Conservation (phyloP, 305 asterid genomes). For the Fraxinus latifolia region DNA sequence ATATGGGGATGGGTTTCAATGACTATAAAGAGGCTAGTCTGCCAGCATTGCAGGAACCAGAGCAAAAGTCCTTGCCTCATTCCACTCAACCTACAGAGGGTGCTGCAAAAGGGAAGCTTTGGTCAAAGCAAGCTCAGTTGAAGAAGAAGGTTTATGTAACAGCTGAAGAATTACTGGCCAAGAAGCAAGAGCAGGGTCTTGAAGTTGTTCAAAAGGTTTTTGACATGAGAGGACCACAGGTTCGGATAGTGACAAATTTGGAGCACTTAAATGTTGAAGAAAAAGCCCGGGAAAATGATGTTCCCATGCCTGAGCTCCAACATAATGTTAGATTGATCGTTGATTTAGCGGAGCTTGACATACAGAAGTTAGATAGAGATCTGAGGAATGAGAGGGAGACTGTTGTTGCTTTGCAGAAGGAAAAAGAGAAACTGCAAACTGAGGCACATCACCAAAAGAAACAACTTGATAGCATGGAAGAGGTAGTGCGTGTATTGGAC, state of each 20-base stretch:
- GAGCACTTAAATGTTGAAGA: conserved; percentile 89
- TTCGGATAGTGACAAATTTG: conserved; percentile 76
- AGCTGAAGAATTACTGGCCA: conserved; percentile 68
- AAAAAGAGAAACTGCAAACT: conserved; percentile 65
- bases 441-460: conserved; percentile 60
- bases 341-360: conserved; percentile 76
- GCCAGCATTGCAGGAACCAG: conserved; percentile 48
- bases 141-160: conserved; percentile 61
- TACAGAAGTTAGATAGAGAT: conserved; percentile 73
- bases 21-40: conserved; percentile 61
- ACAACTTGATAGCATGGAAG: conserved; percentile 70
- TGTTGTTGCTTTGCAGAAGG: conserved; percentile 79
- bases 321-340: conserved; percentile 75
- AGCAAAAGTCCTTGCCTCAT: conserved; percentile 41
- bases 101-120: conserved; percentile 53
- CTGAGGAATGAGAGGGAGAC: conserved; percentile 89
- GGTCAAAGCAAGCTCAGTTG: conserved; percentile 61
- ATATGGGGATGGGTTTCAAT: conserved; percentile 89
- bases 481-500: conserved; percentile 49
- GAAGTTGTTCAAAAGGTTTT: conserved; percentile 80
- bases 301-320: conserved; percentile 97
- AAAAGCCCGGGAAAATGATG: conserved; percentile 62
- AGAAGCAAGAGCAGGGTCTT: conserved; percentile 71
- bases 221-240: conserved; percentile 99
- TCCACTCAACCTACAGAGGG: conserved; percentile 36